Base-by-base conservation (phyloP, 1,284 basidiomycete genomes). In the Mycosarcoma mackinlayi region DNA sequence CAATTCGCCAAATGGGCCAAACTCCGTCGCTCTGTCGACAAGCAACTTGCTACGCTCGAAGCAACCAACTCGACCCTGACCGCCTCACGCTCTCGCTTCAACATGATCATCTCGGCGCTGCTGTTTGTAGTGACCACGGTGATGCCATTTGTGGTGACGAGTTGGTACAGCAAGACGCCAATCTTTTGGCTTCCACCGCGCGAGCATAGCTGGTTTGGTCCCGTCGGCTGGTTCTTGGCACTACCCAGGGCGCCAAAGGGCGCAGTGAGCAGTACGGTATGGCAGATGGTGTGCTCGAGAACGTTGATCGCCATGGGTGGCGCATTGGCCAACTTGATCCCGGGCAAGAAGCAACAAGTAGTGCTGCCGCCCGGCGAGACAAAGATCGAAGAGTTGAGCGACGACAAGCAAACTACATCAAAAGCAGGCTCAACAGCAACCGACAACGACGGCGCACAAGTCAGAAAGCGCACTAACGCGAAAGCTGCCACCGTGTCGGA, bases 1-100 rank as follows among this genome's bases (percentile, higher is more conserved):
- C 91, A 98, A 82, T 98, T 99, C 83, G 92, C 94, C 16, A 98
- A 94, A 85, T 98, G 96, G 96, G 95, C 95, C 40, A 95, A 94
- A 85, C 85, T 98, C 76, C 86, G 92, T 77, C 85, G 96, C 68
- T 92, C 88, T 73, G 89, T 97, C 30, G 96, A 99, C 85, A 97
- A 96, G 84, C 91, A 91, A 6, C 83, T 96, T n/a, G 88, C 88
- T 27, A 93, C 98, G 47, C 86, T 98, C n/a, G 95, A 98, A 85
- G 91, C 90, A 83, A 86, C 92, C 70, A 98, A 79, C 48, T 45
- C 63, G 19, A 27, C 48, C 1, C 57, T 79, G 16, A 24, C 77
- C 6, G 33, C 52, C 4, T 51, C 65, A 1, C 62, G 75, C 8
- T 66, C 73, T 18, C 63, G 59, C 0, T 76, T 79, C 27, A 46